Conservation (phyloP, 257 asterid species). For the Plectranthus barbatus region DNA sequence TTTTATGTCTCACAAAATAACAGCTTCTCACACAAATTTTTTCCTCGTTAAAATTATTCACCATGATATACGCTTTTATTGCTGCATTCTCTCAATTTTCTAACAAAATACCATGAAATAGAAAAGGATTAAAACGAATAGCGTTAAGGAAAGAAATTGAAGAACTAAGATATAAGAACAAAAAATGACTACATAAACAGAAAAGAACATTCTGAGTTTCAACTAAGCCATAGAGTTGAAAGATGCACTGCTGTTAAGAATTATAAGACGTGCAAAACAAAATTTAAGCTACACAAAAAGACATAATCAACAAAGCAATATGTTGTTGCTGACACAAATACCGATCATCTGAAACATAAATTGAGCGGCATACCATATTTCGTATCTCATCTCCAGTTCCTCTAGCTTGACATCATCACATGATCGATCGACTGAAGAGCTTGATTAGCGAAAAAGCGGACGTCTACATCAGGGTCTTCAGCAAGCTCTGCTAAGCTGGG, state of each 20-base stretch:
- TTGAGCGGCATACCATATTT: not conserved
- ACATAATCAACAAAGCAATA: not conserved
- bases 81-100: too few species aligned
- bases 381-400: not conserved
- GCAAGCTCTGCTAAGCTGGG: constrained; percentile 73
- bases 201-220: not conserved
- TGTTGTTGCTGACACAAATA: not conserved
- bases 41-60: too few species aligned
- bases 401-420: constrained; percentile 58
- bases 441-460: constrained; percentile 75
- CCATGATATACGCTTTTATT: too few species aligned
- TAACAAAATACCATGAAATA: not conserved
- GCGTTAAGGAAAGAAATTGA: not conserved
- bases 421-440: constrained; percentile 71
- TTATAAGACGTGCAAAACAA: not conserved
- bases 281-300: not conserved
- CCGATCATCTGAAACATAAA: not conserved
- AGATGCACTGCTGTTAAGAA: not conserved
- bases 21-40: too few species aligned
- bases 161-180: not conserved
- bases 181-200: not conserved
- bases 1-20: too few species aligned
- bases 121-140: too few species aligned
- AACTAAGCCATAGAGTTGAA: not conserved
- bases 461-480: constrained; percentile 97